Evolutionary conservation across 2,329 filamentous ascomycete species (phyloP).

Genomic region (Alternaria sp.): DNA sequence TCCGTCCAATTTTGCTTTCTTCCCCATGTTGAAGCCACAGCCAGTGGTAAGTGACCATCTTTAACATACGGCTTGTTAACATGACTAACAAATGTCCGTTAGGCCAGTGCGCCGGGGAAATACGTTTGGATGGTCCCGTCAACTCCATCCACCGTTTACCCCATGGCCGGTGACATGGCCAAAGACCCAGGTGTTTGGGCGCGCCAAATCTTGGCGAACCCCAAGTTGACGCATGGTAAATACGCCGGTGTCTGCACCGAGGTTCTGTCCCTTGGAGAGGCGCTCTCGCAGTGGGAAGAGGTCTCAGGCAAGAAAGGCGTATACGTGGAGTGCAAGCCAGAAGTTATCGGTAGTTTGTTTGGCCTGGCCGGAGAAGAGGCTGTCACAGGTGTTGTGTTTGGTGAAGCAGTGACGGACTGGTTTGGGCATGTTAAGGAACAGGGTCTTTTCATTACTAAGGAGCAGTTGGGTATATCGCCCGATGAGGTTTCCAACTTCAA

Average conservation of each 20-base stretch:
- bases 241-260: slow-evolving; percentile 5
- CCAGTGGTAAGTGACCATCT: neutral
- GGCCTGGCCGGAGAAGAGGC: slow-evolving; percentile 3
- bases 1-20: slow-evolving; percentile 19
- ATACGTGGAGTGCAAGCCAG: slow-evolving; percentile 2
- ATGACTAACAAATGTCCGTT: neutral
- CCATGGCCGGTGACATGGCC: slow-evolving; percentile 7
- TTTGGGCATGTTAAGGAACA: neutral
- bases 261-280: neutral
- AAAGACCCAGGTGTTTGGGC: slow-evolving; percentile 8
- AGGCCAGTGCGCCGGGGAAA: neutral
- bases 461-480: slow-evolving; percentile 1
- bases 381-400: slow-evolving; percentile 6
- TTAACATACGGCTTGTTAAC: neutral
- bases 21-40: slow-evolving; percentile 16
- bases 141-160: neutral
- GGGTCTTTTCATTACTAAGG: slow-evolving; percentile 3
- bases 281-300: neutral
- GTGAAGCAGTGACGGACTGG: slow-evolving; percentile 2
- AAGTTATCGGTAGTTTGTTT: neutral
- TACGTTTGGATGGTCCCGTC: slow-evolving; percentile 7
- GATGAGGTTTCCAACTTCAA: slow-evolving; percentile 6
- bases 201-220: slow-evolving; percentile 6
- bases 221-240: slow-evolving; percentile 3
- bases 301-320: slow-evolving; percentile 5